These are phyloP conservation scores for Ciborinia camelliae DNA, from an alignment of 2,329 filamentous ascomycete genomes.

Conservation along the genomic window DNA sequence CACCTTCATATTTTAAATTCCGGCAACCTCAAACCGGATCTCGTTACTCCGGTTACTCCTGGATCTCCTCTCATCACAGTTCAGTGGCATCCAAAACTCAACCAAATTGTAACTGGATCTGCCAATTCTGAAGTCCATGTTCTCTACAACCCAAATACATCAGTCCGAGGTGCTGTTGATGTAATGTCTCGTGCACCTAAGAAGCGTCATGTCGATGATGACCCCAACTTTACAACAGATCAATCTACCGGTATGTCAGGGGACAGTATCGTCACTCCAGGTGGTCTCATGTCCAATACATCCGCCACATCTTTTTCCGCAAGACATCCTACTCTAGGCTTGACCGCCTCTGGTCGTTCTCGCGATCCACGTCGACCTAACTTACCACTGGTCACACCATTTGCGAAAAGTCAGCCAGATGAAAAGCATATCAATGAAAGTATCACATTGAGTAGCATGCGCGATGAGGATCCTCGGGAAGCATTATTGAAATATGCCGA, in stretches of 20 bases:
- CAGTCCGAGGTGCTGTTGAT: constrained; percentile 74
- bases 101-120: constrained; percentile 93
- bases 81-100: constrained; percentile 89
- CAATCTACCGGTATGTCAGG: constrained; percentile 76
- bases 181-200: constrained; percentile 94
- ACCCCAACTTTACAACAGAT: constrained; percentile 82
- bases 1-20: constrained; percentile 92
- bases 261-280: constrained; percentile 73
- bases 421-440: constrained; percentile 83
- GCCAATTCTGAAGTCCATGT: constrained; percentile 87
- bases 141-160: constrained; percentile 85
- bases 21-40: constrained; percentile 79
- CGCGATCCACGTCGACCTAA: constrained; percentile 82
- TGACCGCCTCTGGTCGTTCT: constrained; percentile 74
- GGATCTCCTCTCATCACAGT: constrained; percentile 79
- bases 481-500: constrained; percentile 93
- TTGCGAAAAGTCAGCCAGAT: constrained; percentile 85
- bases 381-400: constrained; percentile 79
- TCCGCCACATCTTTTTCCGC: constrained; percentile 48
- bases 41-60: constrained; percentile 84
- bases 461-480: constrained; percentile 93
- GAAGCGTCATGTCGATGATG: constrained; percentile 91
- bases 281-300: constrained; percentile 54
- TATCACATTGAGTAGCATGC: constrained; percentile 86
- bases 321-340: constrained; percentile 65